These are phyloP conservation scores for Linderniella brevidens DNA, from an alignment of 257 asterid species.

Conservation along the genomic window DNA sequence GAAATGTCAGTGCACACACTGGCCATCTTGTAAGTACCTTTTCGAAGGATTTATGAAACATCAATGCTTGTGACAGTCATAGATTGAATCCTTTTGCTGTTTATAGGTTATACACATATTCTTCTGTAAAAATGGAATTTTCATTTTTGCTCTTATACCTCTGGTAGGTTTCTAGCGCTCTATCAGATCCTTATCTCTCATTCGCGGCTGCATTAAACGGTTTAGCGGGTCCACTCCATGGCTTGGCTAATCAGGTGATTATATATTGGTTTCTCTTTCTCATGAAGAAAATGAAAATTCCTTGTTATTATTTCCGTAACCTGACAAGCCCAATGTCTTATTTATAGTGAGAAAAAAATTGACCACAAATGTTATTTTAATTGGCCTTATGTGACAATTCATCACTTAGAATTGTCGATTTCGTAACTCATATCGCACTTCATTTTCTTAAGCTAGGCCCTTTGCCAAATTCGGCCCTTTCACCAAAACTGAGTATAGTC, in stretches of 20 bases:
- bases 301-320: no score
- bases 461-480: no score
- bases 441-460: no score
- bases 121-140: not conserved
- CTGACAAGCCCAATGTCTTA: no score
- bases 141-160: not conserved
- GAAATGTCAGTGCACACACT: slow-evolving; percentile 99
- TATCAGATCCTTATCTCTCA: slow-evolving; percentile 97
- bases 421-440: no score
- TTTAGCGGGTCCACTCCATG: slow-evolving; percentile 98
- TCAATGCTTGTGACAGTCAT: slow-evolving; percentile 1
- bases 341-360: no score
- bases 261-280: not conserved
- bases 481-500: no score
- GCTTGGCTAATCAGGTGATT: slow-evolving; percentile 96
- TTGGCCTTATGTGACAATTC: no score
- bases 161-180: slow-evolving; percentile 88
- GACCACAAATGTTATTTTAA: no score
- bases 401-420: no score
- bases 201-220: slow-evolving; percentile 99
- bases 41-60: no score
- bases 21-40: slow-evolving; percentile 63
- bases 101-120: not conserved
- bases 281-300: no score
- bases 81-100: slow-evolving; percentile 7